Evolutionary conservation across 331 rosid species (phyloP), one percentile per base, ranked within the genome.

Genomic region (Rosa hybrid): DNA sequence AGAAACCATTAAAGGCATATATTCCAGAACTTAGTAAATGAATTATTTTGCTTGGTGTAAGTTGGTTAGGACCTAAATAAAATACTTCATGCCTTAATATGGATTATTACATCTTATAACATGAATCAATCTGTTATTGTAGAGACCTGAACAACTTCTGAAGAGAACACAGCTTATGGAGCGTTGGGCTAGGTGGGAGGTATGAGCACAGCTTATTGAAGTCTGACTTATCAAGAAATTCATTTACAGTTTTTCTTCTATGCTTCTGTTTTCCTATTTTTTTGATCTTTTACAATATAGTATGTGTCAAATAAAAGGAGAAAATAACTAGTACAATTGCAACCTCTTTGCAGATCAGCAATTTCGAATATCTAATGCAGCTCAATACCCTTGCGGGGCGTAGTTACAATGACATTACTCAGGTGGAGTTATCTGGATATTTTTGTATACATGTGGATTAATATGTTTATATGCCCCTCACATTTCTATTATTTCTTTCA

Each of bases 151-250:
- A 57, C 97, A 91, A 91, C 94, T 96, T 83, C 74, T 96, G 59
- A 92, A 91, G 86, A 93, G 98, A 91, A 93, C 90, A 74, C 97
- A 96, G 79, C 98, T 96, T 77, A 96, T 88, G 98, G 99, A 96
- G 86, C 91, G 97, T 67, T 96, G 99, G 99, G 97, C 94, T 17
- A 91, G 98, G 87, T 90, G 99, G 99, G 99, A 96, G 99, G 98
- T 96, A 90, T 77, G 88, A 64, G 71, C 38, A 79, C 70, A 45
- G 49, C 64, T 57, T 57, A 80, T 81, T 70, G 41, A 78, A 75
- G 54, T 80, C 65, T 54, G 23, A 5, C 76, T 49, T 68, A 23
- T 74, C 56, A 49, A 76, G 74, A 27, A 63, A 76, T 81, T 79
- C 48, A 74, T 62, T 39, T 71, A 12, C 77, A 39, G 51, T 81